Conservation (phyloP, 176 grass and related monocot genomes). For the Hordeum vulgare region DNA sequence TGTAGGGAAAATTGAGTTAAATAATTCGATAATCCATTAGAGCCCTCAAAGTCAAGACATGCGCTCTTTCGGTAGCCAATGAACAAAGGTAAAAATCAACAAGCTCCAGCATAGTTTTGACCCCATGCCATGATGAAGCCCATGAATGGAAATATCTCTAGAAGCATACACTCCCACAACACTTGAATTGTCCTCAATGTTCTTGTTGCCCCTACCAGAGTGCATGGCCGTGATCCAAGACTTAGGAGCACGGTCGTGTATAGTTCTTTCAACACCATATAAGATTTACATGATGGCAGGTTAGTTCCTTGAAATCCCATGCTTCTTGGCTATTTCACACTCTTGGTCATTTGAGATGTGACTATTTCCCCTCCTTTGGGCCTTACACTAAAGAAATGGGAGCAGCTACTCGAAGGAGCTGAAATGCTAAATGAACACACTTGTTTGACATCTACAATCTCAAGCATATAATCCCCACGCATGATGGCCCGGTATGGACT, state of each 20-base stretch:
- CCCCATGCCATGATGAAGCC: background rate
- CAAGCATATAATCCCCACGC: too few relatives aligned
- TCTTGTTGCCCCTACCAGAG: background rate
- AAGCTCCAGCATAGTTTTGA: background rate
- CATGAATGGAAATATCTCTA: background rate
- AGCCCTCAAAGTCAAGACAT: background rate
- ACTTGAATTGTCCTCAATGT: background rate
- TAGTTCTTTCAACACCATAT: background rate
- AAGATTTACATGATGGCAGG: background rate
- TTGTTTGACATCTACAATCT: too few relatives aligned
- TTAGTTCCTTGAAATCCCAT: background rate
- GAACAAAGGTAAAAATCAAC: background rate
- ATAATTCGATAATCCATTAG: accelerated
- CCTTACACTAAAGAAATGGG: background rate
- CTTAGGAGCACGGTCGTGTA: background rate
- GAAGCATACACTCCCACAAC: background rate
- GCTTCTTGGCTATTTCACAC: too few relatives aligned
- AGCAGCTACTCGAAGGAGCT: background rate
- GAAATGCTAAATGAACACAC: too few relatives aligned
- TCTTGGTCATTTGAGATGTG: background rate
- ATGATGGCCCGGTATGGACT: background rate
- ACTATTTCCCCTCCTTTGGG: background rate
- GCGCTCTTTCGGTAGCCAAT: background rate
- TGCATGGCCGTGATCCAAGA: background rate
- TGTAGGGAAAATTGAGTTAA: background rate